phyloP scores from a whole-genome alignment of 495 filamentous ascomycete genomes.

The Copromyces sp. region DNA sequence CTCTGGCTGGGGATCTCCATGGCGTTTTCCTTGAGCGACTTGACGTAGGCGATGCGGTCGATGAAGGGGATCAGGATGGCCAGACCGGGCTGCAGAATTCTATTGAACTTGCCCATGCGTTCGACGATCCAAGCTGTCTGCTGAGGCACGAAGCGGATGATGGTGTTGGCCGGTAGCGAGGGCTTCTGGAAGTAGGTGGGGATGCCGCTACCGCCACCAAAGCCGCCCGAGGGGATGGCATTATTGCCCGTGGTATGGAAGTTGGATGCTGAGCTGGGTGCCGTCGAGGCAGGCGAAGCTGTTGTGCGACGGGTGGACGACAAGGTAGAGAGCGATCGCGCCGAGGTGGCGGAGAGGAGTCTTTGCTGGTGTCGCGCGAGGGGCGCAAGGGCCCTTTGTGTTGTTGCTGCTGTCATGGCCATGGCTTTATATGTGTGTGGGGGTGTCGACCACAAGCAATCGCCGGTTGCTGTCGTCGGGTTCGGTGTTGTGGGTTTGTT shows the following conservation, averaged over 20 bases:
- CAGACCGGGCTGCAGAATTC: slow-evolving; percentile 83
- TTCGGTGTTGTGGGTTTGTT: neutral
- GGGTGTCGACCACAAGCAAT: neutral
- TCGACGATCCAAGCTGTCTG: slow-evolving; percentile 99
- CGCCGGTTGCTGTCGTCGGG: neutral
- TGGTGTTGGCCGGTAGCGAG: slow-evolving; percentile 78
- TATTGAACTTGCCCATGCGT: slow-evolving; percentile 93
- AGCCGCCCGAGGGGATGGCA: slow-evolving; percentile 10
- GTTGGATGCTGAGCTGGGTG: slow-evolving; percentile 7
- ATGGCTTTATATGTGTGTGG: neutral
- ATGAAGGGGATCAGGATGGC: slow-evolving; percentile 83
- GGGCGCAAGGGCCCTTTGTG: neutral
- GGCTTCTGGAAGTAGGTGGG: slow-evolving; percentile 48
- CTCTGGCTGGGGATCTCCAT: slow-evolving; percentile 92
- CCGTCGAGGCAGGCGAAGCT: neutral
- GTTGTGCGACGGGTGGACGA: neutral
- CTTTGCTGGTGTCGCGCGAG: neutral
- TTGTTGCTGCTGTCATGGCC: neutral
- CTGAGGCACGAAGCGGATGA: slow-evolving; percentile 95
- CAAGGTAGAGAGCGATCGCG: neutral
- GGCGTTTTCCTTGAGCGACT: slow-evolving; percentile 89
- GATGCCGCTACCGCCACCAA: slow-evolving; percentile 26
- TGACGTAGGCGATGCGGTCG: slow-evolving; percentile 96
- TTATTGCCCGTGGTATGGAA: slow-evolving; percentile 22
- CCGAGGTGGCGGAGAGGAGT: neutral